These are phyloP conservation scores for Sicyos edulis DNA, from an alignment of 306 rosid species.

Conservation along the genomic window DNA sequence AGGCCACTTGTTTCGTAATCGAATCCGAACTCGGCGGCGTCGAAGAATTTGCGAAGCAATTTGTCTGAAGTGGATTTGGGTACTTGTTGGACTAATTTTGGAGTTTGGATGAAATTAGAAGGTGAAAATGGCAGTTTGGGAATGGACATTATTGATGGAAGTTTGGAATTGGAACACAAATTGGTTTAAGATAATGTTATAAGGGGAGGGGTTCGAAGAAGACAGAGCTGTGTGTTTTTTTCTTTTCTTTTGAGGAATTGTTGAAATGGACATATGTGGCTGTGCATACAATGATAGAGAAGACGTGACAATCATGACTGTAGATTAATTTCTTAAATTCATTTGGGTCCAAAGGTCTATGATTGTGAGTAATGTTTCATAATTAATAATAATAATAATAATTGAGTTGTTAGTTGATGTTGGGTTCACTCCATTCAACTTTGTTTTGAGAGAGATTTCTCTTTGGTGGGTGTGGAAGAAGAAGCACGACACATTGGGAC, in stretches of 20 bases:
- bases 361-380: no score
- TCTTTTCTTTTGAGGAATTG: slow-evolving; percentile 20
- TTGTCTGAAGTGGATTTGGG: slow-evolving; percentile 20
- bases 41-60: slow-evolving; percentile 18
- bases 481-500: no score
- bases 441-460: background rate
- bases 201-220: background rate
- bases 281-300: slow-evolving; percentile 12
- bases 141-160: slow-evolving; percentile 28
- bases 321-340: no score
- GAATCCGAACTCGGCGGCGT: slow-evolving; percentile 14
- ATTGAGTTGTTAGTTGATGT: background rate
- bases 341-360: no score
- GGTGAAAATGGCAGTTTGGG: slow-evolving; percentile 28
- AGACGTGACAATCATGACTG: slow-evolving; percentile 10
- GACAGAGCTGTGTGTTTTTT: background rate
- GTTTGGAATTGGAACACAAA: no score
- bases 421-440: background rate
- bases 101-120: background rate
- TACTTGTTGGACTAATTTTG: slow-evolving; percentile 8
- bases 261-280: slow-evolving; percentile 21
- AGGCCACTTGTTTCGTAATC: slow-evolving; percentile 19
- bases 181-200: background rate
- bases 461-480: background rate
- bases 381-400: background rate